Percentiles rank a stretch among this genome's conserved stretches.
Evolutionary conservation across 345 rosid species (phyloP).

Genomic region (Chamaenerion angustifolium): DNA sequence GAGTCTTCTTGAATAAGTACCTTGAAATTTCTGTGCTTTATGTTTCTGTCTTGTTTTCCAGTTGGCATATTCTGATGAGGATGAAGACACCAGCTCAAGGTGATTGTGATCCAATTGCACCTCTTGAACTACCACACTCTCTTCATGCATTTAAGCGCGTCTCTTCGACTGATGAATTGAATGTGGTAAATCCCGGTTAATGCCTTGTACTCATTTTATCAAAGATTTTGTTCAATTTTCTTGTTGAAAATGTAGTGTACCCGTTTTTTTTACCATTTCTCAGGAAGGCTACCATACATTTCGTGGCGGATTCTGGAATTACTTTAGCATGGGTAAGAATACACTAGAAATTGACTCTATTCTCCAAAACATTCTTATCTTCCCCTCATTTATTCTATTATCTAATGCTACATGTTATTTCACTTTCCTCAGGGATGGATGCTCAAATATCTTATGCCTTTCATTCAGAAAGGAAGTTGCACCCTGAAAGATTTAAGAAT

Average conservation of each 20-base stretch:
- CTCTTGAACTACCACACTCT: conserved; percentile 88
- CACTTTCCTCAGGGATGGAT: conserved; percentile 63
- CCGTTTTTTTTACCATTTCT: conserved; percentile 5
- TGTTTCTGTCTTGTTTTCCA: conserved; percentile 7
- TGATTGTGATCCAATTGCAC: conserved; percentile 77
- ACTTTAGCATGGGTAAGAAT: conserved; percentile 85
- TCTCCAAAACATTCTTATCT: not conserved
- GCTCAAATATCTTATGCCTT: conserved; percentile 87
- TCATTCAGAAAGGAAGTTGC: conserved; percentile 67
- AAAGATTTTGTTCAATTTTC: not conserved
- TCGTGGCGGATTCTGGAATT: conserved; percentile 97
- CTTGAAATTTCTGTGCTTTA: not conserved
- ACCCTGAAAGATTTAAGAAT: conserved; percentile 83
- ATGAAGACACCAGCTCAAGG: conserved; percentile 61
- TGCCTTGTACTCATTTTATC: not conserved
- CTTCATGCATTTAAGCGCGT: conserved; percentile 81
- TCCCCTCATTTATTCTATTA: not conserved
- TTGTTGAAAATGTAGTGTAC: too few species aligned
- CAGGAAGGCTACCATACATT: conserved; percentile 88
- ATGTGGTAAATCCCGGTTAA: conserved; percentile 26
- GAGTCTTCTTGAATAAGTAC: too few species aligned
- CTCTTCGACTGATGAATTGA: conserved; percentile 52
- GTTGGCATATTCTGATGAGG: conserved; percentile 96
- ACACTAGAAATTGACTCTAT: not conserved
- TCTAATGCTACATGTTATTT: not conserved